Base-by-base conservation (phyloP, 2,329 filamentous ascomycete species). In the Lachnellula arida region DNA sequence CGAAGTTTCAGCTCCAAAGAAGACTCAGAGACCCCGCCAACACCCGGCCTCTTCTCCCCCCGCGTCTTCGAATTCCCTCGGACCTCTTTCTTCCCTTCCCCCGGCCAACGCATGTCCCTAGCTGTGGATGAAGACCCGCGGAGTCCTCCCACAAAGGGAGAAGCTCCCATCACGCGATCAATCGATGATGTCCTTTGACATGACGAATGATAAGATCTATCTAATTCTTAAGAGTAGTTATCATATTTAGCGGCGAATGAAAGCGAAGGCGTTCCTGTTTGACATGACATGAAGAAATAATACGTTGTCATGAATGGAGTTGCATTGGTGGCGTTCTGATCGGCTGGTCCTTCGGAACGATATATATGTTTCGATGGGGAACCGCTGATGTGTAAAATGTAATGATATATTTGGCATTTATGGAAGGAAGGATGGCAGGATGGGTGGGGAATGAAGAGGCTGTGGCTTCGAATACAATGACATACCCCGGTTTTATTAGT, bases 141-240 rank as follows among this genome's bases (percentile, higher is more conserved):
- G 63, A 91, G 88, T 68, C 88, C 88, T 15, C 86, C 87, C 0
- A 88, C 86, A 12, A 83, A 81, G 65, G 88, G 88, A 40, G 86
- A 88, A 69, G 84, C 83, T 56, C 87, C 88, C 3, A 91, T 93
- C 58, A 83, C 85, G 51, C 79, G 88, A 55, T 91, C 86, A 56
- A 93, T 93, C 65, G 86, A 89, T 69, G 88, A 91, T 66, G 76
- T 91, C 51, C 75, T 92, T 71, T 91, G 78, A 40, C 28, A 28
- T 22, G 35, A 51, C 34, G 49, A 42, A 11, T 32, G 28, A 11
- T 32, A 32, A 32, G 28, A 32, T 32, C 8, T 32, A 11, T 44
- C 11, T 23, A 4, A 44, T 23, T 44, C 19, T 44, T 44, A 19
- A 12, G 19, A 23, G 15, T 22, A 44, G 15, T 19, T 44, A 46